phyloP scores from a whole-genome alignment of 495 filamentous ascomycete species.

The Cercophora newfieldiana region DNA sequence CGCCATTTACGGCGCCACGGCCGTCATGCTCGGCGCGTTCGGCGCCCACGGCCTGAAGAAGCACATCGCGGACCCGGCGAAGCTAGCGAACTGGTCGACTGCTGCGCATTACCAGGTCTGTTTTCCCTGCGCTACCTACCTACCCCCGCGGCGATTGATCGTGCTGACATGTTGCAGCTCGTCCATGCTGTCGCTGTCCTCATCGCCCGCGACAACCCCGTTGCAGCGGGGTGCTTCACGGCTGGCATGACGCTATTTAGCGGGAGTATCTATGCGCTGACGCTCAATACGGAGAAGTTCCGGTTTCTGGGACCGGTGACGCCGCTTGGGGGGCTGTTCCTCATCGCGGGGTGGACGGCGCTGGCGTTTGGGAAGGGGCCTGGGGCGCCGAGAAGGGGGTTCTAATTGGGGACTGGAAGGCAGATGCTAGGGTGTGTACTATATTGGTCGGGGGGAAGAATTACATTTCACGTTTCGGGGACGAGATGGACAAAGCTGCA shows the following conservation, averaged over 20 bases:
- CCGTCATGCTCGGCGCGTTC: conserved; percentile 62
- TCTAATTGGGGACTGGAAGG: no score
- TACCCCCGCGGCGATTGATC: background rate
- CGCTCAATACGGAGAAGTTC: conserved; percentile 56
- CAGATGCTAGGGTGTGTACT: background rate
- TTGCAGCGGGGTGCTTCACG: conserved; percentile 42
- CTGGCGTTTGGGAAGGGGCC: conserved; percentile 25
- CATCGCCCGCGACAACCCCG: conserved; percentile 42
- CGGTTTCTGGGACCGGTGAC: conserved; percentile 58
- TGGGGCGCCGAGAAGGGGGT: background rate
- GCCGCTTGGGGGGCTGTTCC: conserved; percentile 58
- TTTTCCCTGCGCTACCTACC: background rate
- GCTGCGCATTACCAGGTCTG: conserved; percentile 63
- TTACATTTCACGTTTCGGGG: no score
- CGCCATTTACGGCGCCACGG: conserved; percentile 58
- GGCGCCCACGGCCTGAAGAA: conserved; percentile 64
- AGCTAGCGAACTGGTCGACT: conserved; percentile 55
- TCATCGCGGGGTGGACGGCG: conserved; percentile 57
- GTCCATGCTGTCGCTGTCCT: conserved; percentile 60
- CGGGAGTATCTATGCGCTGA: conserved; percentile 60
- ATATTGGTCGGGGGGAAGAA: no score
- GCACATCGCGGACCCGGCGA: conserved; percentile 52
- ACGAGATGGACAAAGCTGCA: no score
- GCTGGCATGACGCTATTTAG: conserved; percentile 59
- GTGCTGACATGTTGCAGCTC: conserved; percentile 40